Percentiles rank a stretch among this genome's conserved stretches.
Conservation (phyloP, 352 stramenopile genomes). For the Pythium insidiosum region DNA sequence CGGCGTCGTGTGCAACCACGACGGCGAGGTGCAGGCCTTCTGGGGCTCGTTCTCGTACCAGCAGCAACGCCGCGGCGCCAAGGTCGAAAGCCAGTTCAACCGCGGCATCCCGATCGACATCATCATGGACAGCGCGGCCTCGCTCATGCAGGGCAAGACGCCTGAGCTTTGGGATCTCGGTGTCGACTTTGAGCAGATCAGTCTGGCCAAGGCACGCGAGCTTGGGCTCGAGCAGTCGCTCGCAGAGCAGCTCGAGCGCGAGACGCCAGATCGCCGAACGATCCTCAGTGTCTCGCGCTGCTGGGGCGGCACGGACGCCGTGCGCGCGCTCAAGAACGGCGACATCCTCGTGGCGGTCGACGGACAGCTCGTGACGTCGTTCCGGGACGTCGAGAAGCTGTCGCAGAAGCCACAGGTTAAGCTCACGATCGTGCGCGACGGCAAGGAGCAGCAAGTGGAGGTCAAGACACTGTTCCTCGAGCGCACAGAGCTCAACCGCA, state of each 20-base stretch:
- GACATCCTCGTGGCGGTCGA: constrained; percentile 86
- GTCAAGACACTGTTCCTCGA: constrained; percentile 79
- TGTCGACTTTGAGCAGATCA: constrained; percentile 85
- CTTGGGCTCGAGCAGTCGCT: constrained; percentile 78
- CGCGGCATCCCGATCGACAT: constrained; percentile 82
- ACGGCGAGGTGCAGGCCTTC: constrained; percentile 72
- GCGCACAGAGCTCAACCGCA: constrained; percentile 83
- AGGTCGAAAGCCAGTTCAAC: constrained; percentile 84
- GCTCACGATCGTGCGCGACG: constrained; percentile 83
- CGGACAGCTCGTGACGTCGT: constrained; percentile 76
- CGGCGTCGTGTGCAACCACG: constrained; percentile 63
- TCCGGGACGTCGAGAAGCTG: constrained; percentile 77
- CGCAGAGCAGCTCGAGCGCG: constrained; percentile 65
- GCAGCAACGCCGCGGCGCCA: constrained; percentile 57
- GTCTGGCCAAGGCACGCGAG: constrained; percentile 82
- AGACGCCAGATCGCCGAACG: constrained; percentile 57
- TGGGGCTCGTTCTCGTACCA: constrained; percentile 87
- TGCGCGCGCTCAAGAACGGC: constrained; percentile 65
- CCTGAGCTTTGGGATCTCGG: constrained; percentile 76
- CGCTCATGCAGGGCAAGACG: constrained; percentile 57
- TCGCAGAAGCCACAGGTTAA: constrained; percentile 70
- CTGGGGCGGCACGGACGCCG: constrained; percentile 66
- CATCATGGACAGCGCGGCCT: constrained; percentile 80
- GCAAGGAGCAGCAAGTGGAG: constrained; percentile 50
- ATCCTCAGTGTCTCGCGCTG: constrained; percentile 74